Evolutionary conservation across 495 filamentous ascomycete species (phyloP), one percentile per base, ranked within the genome.

Genomic region (Copromyces sp.): DNA sequence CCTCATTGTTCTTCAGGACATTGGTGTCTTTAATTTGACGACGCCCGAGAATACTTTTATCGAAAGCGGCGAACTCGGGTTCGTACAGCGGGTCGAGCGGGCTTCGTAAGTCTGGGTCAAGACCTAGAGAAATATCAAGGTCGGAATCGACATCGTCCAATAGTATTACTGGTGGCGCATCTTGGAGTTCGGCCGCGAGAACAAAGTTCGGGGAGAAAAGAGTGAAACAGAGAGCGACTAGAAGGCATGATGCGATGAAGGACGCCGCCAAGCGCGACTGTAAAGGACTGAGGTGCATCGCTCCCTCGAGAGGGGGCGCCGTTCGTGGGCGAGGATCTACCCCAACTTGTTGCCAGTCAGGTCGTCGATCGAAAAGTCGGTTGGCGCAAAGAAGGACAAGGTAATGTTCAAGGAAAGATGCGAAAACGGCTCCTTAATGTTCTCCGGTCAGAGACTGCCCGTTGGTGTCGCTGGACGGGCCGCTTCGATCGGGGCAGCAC

Each of bases 221-320:
- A 41, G 83, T 78, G 71, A 90, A 77, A 76, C 88, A 89, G 69
- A 92, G 74, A 42, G 88, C 68, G 42, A 89, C 72, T 39, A 91
- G 74, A 41, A 90, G 76, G 61, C 87, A 78, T 39, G 87, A 86
- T 47, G 87, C 86, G 78, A 86, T 80, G 73, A 90, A 75, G 40
- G 87, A 90, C 77, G 90, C 90, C 79, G 86, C 88, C 75, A 94
- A 82, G 75, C 89, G 89, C 81, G 88, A 90, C 85, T 91, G 90
- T 73, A 92, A 82, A 73, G 86, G 88, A 78, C 87, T 88, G 75
- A 88, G 84, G 77, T 88, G 89, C 90, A 92, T 92, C 70, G 80
- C 79, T 80, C 78, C 83, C 83, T 78, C 79, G 71, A 71, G 73
- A 79, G 78, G 80, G 78, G 68, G 38, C 68, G 29, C 16, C 38